Percentiles rank a stretch among this genome's conserved stretches.
phyloP scores from a whole-genome alignment of 495 filamentous ascomycete genomes.

The Delitschia confertaspora region DNA sequence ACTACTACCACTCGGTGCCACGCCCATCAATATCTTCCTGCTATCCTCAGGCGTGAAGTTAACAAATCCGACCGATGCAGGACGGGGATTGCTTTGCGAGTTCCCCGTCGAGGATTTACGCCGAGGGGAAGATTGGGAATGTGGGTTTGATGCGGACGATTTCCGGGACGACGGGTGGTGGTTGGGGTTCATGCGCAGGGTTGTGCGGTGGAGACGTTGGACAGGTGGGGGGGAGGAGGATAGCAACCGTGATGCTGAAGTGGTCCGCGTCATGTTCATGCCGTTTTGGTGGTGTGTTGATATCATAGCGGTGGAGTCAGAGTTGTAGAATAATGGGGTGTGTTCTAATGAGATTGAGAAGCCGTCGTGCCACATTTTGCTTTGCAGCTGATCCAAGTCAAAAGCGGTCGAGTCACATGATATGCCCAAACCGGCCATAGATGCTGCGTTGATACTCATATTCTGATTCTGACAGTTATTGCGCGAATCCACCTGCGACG shows the following conservation, averaged over 20 bases:
- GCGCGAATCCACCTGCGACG: no score
- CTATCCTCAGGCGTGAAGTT: slow-evolving; percentile 86
- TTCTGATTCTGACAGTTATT: no score
- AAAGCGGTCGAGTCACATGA: no score
- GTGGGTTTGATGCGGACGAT: background rate
- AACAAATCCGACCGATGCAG: slow-evolving; percentile 55
- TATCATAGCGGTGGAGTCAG: background rate
- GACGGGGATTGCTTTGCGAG: background rate
- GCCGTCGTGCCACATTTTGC: no score
- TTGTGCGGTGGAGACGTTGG: slow-evolving; percentile 4
- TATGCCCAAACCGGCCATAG: no score
- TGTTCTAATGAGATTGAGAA: no score
- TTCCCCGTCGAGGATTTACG: no score
- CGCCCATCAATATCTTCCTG: slow-evolving; percentile 72
- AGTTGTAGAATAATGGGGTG: slow-evolving; percentile 1
- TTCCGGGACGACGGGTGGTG: slow-evolving; percentile 2
- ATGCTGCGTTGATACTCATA: no score
- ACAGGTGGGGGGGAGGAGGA: background rate
- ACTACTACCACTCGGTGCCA: slow-evolving; percentile 79
- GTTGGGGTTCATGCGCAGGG: background rate
- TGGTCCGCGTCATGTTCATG: no score
- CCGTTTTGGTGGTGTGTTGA: no score
- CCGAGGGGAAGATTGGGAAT: background rate
- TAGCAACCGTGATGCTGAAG: slow-evolving; percentile 1
- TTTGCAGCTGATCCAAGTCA: no score